A percentile compares a stretch with the other conserved stretches of the same genome.
Conservation (phyloP, 164 flowering plant species). For the Magnolia kwangsiensis region DNA sequence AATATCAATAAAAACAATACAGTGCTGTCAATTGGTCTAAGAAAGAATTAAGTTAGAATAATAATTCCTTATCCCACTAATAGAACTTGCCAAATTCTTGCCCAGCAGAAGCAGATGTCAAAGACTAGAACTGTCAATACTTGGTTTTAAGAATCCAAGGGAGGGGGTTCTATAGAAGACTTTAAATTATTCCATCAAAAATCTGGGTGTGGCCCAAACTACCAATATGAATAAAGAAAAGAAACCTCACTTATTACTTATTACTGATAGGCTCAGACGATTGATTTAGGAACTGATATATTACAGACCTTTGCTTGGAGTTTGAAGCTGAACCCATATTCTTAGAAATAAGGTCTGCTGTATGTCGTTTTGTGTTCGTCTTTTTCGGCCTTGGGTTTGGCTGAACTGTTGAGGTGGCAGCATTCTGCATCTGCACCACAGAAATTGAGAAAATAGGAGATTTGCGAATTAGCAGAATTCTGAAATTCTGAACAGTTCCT, state of each 20-base stretch:
- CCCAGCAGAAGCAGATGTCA: neutral
- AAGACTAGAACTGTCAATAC: neutral
- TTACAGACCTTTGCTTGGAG: slow-evolving; percentile 52
- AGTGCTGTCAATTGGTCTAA: neutral
- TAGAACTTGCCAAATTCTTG: neutral
- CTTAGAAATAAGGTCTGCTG: slow-evolving; percentile 24
- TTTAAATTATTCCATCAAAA: no score
- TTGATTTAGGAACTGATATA: neutral
- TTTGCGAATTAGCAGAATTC: neutral
- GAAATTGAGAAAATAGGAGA: slow-evolving; percentile 7
- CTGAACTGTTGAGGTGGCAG: slow-evolving; percentile 29
- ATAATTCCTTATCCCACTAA: neutral
- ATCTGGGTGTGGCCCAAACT: neutral
- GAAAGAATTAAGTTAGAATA: neutral
- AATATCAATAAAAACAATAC: no score
- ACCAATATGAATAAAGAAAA: neutral
- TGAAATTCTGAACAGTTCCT: neutral
- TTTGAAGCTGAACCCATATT: slow-evolving; percentile 52
- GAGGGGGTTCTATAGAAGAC: no score
- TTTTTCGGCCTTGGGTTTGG: slow-evolving; percentile 55
- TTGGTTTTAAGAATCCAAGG: neutral
- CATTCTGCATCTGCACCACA: slow-evolving; percentile 31
- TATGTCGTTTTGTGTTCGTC: slow-evolving; percentile 4
- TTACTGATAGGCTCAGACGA: no score
- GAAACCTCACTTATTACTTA: neutral